Evolutionary conservation across 495 filamentous ascomycete genomes (phyloP).

Genomic region (Bombardia bombarda): DNA sequence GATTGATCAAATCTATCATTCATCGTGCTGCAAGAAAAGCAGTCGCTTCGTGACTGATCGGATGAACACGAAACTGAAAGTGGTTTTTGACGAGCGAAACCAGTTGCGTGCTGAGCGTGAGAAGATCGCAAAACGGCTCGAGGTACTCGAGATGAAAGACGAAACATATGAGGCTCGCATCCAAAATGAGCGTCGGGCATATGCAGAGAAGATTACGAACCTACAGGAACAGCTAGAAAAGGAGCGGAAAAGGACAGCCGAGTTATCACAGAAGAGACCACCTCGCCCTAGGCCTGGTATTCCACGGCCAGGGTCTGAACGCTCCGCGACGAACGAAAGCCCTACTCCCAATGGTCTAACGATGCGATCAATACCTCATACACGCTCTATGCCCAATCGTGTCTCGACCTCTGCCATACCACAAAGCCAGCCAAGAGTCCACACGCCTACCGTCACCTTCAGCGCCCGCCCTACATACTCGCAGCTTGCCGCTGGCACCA

Average conservation of each 20-base stretch:
- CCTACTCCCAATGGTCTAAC: constrained; percentile 9
- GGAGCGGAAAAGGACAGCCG: constrained; percentile 13
- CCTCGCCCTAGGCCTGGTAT: too few species aligned
- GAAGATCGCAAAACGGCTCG: constrained; percentile 16
- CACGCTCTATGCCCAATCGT: not conserved
- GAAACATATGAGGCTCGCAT: constrained; percentile 26
- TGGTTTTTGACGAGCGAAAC: constrained; percentile 18
- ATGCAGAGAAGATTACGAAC: constrained; percentile 13
- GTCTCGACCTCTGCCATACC: not conserved
- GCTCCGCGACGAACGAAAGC: too few species aligned
- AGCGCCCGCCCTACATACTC: constrained; percentile 15
- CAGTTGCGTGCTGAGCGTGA: constrained; percentile 17
- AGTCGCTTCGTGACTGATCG: constrained; percentile 21
- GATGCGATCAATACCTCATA: constrained; percentile 4
- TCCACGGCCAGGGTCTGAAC: too few species aligned
- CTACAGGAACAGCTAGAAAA: constrained; percentile 21
- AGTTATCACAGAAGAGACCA: constrained; percentile 9
- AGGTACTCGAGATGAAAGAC: constrained; percentile 23
- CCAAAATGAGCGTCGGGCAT: constrained; percentile 14
- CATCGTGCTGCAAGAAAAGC: constrained; percentile 28
- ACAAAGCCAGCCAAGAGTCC: not conserved
- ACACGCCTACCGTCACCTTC: constrained; percentile 3
- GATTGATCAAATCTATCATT: constrained; percentile 35
- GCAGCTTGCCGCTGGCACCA: constrained; percentile 7
- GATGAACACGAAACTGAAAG: constrained; percentile 17